Evolutionary conservation across 441 rosid species (phyloP).

Genomic region (Gossypium trilobum): DNA sequence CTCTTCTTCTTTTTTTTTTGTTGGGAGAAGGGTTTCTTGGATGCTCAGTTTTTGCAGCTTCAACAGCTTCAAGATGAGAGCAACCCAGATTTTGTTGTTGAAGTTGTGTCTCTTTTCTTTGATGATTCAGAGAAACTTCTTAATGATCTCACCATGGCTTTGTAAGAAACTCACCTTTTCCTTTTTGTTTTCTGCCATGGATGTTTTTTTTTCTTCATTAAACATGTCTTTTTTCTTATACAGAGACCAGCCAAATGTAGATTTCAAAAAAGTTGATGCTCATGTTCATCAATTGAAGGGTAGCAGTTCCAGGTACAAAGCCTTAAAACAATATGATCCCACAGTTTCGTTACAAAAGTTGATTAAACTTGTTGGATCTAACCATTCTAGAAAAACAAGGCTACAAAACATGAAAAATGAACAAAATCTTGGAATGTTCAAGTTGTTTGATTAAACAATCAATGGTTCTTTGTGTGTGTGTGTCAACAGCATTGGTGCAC

Average conservation of each 20-base stretch:
- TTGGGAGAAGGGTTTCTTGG: constrained; percentile 62
- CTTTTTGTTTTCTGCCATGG: neutral
- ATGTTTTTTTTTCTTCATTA: neutral
- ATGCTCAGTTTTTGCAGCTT: constrained; percentile 74
- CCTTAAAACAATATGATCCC: neutral
- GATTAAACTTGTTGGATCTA: constrained; percentile 16
- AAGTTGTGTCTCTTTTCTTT: constrained; percentile 82
- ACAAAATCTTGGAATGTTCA: neutral
- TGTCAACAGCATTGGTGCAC: constrained; percentile 76
- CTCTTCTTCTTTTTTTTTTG: neutral
- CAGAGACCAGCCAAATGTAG: constrained; percentile 66
- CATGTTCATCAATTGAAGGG: constrained; percentile 95
- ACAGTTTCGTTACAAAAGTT: neutral
- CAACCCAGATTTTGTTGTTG: constrained; percentile 85
- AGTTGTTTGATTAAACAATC: constrained; percentile 10
- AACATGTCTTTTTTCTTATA: neutral
- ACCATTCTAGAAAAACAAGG: neutral
- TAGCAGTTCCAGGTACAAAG: constrained; percentile 78
- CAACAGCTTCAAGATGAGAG: constrained; percentile 89
- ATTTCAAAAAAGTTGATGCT: constrained; percentile 75
- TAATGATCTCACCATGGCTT: constrained; percentile 59
- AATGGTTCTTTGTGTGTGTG: constrained; percentile 8
- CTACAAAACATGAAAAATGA: neutral
- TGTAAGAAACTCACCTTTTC: constrained; percentile 33
- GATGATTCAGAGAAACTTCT: constrained; percentile 83